A percentile compares a stretch with the other conserved stretches of the same genome.
Evolutionary conservation across 441 rosid species (phyloP).

Genomic region (Corymbia citriodora): DNA sequence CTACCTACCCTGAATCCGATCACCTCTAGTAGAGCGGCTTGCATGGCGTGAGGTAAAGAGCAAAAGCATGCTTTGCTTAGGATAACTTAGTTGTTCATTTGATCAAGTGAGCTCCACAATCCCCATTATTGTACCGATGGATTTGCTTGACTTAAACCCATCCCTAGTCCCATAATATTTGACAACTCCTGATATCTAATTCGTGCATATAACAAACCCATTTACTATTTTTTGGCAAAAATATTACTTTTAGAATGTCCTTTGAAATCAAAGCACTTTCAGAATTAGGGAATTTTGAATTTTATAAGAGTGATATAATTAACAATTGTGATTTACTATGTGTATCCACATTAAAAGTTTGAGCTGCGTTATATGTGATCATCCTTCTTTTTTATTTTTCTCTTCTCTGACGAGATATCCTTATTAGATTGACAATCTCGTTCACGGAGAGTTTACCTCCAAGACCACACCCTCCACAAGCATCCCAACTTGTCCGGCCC

Average conservation of each 20-base stretch:
- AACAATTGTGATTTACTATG: neutral
- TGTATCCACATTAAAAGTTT: neutral
- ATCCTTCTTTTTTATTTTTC: neutral
- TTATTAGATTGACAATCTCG: too few species aligned
- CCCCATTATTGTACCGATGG: too few species aligned
- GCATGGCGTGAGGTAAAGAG: neutral
- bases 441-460: neutral
- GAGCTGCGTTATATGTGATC: neutral
- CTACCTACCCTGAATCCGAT: too few species aligned
- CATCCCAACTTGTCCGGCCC: constrained; percentile 8
- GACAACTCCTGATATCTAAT: too few species aligned
- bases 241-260: neutral
- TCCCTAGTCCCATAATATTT: too few species aligned
- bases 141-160: too few species aligned
- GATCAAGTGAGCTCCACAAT: too few species aligned
- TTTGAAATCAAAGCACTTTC: neutral
- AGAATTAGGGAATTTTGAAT: neutral
- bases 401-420: too few species aligned
- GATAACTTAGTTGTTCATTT: too few species aligned
- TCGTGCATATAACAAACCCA: neutral
- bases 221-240: too few species aligned
- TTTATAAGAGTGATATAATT: neutral
- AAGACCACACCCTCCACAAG: neutral
- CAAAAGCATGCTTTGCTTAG: too few species aligned
- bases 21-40: too few species aligned